These are phyloP conservation scores for Echinochloa phyllopogon DNA, from an alignment of 176 grass and related monocot genomes.

Conservation along the genomic window DNA sequence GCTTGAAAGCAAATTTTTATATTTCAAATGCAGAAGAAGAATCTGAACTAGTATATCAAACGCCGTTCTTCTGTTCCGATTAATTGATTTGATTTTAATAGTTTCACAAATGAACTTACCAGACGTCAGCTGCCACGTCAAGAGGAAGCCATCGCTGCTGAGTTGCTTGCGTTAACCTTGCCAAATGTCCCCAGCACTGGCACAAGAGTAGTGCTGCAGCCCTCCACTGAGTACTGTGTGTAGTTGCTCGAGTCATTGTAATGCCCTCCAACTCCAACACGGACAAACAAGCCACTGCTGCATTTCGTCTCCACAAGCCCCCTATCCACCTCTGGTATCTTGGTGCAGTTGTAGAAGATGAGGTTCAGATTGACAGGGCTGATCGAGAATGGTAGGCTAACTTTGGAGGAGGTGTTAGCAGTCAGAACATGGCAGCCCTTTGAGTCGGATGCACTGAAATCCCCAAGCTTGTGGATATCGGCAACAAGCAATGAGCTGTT, in stretches of 20 bases:
- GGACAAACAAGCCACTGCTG: neutral
- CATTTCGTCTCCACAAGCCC: slow-evolving; percentile 31
- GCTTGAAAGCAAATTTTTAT: neutral
- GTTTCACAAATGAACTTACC: slow-evolving; percentile 5
- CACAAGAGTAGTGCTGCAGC: slow-evolving; percentile 38
- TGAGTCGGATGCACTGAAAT: neutral
- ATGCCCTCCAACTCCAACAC: neutral
- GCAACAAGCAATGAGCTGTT: slow-evolving; percentile 15
- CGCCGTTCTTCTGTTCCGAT: neutral
- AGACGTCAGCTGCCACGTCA: slow-evolving; percentile 19
- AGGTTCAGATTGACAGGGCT: slow-evolving; percentile 29
- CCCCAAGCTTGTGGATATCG: slow-evolving; percentile 38
- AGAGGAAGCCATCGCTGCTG: slow-evolving; percentile 42
- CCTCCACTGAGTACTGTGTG: neutral
- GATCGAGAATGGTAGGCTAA: slow-evolving; percentile 14
- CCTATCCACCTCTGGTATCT: neutral
- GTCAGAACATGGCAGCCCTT: neutral
- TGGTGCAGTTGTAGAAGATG: slow-evolving; percentile 44
- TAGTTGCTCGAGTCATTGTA: slow-evolving; percentile 7
- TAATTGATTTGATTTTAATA: neutral
- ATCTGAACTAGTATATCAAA: neutral
- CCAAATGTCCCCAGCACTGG: neutral
- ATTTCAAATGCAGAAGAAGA: neutral
- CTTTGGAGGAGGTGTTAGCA: slow-evolving; percentile 34
- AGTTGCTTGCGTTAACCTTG: neutral